phyloP scores from a whole-genome alignment of 306 rosid genomes.

The Rosa persica region DNA sequence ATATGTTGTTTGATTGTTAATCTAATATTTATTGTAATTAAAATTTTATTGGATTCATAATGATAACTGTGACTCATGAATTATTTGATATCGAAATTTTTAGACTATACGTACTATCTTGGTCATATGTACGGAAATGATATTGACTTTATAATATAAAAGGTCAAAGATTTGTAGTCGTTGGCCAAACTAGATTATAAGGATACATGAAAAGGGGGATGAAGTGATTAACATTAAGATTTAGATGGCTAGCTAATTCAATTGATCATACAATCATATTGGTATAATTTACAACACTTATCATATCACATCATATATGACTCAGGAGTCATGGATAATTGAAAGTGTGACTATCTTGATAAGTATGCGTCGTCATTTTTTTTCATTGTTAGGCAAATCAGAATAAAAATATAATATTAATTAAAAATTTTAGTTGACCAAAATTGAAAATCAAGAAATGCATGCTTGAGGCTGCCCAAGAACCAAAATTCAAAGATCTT shows the following conservation, averaged over 20 bases:
- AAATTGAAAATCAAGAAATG: neutral
- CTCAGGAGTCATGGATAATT: neutral
- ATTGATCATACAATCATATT: neutral
- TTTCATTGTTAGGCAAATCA: neutral
- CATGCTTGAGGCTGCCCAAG: neutral
- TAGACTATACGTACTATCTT: neutral
- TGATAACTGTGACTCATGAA: neutral
- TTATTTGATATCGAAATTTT: neutral
- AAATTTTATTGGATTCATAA: neutral
- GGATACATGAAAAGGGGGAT: neutral
- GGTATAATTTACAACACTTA: neutral
- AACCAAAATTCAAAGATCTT: slow-evolving; percentile 10
- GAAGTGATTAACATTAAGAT: neutral
- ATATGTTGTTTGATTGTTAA: neutral
- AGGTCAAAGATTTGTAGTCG: neutral
- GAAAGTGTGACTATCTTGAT: neutral
- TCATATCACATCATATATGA: neutral
- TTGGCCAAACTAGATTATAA: neutral
- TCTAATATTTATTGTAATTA: neutral
- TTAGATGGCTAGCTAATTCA: neutral
- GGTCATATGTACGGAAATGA: neutral
- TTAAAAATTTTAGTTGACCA: neutral
- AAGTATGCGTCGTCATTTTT: neutral
- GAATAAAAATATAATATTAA: neutral
- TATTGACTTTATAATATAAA: neutral